Percentiles rank a stretch among this genome's conserved stretches.
Evolutionary conservation across 257 asterid species (phyloP).

Genomic region (Sherardia arvensis): DNA sequence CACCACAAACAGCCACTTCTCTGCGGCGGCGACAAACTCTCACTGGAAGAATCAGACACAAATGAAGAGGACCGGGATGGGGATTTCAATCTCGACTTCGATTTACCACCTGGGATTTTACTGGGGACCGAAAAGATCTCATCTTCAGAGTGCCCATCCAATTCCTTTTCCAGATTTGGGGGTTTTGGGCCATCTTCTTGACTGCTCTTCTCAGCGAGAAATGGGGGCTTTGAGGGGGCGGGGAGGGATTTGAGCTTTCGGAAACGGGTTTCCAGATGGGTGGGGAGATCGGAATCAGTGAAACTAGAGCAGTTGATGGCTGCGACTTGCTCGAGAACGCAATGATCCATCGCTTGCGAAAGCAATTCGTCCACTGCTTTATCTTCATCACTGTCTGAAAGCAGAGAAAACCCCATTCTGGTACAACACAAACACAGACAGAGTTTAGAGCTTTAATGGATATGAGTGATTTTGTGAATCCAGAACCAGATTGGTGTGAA

Average conservation of each 20-base stretch:
- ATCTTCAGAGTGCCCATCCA: conserved; percentile 6
- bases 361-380: conserved; percentile 69
- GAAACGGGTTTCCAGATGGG: conserved; percentile 69
- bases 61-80: conserved; percentile 24
- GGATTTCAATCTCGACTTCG: conserved; percentile 20
- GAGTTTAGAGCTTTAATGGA: background rate
- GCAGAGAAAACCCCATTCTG: conserved; percentile 52
- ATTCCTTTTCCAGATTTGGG: conserved; percentile 6
- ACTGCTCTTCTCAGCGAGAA: conserved; percentile 13
- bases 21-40: conserved; percentile 57
- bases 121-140: conserved; percentile 11
- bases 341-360: conserved; percentile 66
- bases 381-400: conserved; percentile 76
- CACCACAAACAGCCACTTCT: conserved; percentile 71
- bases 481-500: background rate
- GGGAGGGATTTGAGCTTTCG: conserved; percentile 83
- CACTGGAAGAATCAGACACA: conserved; percentile 27
- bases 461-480: background rate
- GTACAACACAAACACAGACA: background rate
- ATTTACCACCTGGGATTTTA: conserved; percentile 25
- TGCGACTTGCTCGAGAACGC: conserved; percentile 69
- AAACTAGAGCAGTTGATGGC: conserved; percentile 72
- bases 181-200: background rate
- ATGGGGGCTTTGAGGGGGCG: conserved; percentile 1
- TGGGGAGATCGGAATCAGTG: conserved; percentile 54